Conservation (phyloP, 768 basidiomycete species). For the Mycena chlorophos region DNA sequence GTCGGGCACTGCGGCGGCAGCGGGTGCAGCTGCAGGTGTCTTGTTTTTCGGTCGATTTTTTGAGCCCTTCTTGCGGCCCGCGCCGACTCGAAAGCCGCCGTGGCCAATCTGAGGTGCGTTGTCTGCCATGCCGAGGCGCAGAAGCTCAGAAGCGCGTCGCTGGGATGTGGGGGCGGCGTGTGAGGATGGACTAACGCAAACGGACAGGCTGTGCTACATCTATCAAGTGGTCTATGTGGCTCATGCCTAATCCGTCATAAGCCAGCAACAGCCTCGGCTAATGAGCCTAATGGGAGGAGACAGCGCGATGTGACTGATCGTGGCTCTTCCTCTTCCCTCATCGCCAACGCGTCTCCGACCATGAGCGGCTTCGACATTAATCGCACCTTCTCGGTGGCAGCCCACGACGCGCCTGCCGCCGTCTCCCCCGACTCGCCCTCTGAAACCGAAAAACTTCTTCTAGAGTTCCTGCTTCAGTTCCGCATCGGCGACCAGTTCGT, state of each 20-base stretch:
- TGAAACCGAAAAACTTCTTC: constrained; percentile 75
- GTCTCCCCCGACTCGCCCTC: constrained; percentile 71
- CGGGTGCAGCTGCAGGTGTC: neutral
- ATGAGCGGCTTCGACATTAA: constrained; percentile 92
- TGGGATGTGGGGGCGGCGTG: neutral
- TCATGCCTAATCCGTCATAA: constrained; percentile 4
- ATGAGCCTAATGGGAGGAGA: neutral
- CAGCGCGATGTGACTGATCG: too few species aligned
- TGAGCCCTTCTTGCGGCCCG: constrained; percentile 1
- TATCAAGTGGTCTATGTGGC: constrained; percentile 4
- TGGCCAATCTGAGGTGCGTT: neutral
- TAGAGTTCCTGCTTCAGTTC: constrained; percentile 86
- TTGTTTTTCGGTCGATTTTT: neutral
- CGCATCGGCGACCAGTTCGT: constrained; percentile 89
- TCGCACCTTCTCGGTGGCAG: constrained; percentile 77
- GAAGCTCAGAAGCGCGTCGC: neutral
- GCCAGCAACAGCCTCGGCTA: constrained; percentile 7
- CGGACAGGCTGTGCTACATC: neutral
- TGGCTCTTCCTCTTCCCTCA: too few species aligned
- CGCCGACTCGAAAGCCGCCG: neutral
- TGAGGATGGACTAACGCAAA: neutral
- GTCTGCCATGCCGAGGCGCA: neutral
- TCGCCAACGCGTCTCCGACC: constrained; percentile 20
- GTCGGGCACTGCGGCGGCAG: neutral
- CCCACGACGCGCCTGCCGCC: constrained; percentile 62